Evolutionary conservation across 2,329 filamentous ascomycete species (phyloP).

Genomic region (Trichoderma polysporum): DNA sequence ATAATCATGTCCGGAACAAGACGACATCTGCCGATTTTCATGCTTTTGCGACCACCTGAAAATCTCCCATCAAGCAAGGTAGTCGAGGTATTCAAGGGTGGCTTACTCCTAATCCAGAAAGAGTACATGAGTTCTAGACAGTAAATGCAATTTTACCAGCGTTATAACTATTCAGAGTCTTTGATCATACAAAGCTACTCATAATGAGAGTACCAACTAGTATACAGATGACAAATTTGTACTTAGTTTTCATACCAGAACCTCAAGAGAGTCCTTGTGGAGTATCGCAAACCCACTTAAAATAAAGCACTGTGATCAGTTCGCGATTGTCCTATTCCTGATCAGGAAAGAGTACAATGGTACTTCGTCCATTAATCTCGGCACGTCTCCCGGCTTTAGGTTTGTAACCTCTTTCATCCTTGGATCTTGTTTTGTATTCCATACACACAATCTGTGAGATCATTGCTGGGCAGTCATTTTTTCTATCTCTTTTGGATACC

Average conservation of each 20-base stretch:
- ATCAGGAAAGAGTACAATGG: constrained; percentile 7
- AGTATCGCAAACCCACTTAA: background rate
- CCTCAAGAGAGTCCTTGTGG: background rate
- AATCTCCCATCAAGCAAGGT: background rate
- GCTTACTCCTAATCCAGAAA: background rate
- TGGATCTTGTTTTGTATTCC: background rate
- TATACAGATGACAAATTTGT: background rate
- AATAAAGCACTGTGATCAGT: background rate
- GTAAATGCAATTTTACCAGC: too few relatives aligned
- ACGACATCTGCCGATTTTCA: too few relatives aligned
- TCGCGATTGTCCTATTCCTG: background rate
- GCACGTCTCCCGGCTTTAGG: background rate
- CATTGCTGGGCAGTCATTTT: background rate
- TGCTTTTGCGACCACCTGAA: background rate
- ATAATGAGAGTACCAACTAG: background rate
- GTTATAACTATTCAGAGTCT: background rate
- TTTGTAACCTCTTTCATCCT: background rate
- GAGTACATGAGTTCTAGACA: background rate
- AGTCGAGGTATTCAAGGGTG: background rate
- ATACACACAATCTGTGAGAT: background rate
- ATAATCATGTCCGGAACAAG: too few relatives aligned
- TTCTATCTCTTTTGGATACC: background rate
- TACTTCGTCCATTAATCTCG: background rate
- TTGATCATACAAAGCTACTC: too few relatives aligned
- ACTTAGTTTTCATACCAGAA: background rate